Conservation (phyloP, 139 green algal genomes). For the Tetraselmis striata region DNA sequence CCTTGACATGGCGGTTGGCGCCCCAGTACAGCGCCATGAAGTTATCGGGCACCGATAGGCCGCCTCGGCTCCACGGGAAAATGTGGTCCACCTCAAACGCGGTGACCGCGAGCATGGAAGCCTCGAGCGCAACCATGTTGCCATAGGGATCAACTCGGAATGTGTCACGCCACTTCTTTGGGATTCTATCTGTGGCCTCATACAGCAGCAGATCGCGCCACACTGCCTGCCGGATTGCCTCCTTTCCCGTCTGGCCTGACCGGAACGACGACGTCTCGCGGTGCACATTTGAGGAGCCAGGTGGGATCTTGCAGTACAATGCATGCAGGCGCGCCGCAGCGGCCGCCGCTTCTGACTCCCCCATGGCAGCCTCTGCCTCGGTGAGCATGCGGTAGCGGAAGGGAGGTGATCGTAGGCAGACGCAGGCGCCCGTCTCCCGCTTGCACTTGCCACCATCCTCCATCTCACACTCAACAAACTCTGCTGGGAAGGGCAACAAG, state of each 20-base stretch:
- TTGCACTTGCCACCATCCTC: neutral
- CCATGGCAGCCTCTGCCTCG: neutral
- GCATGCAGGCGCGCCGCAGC: neutral
- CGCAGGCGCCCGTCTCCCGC: neutral
- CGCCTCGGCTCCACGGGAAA: neutral
- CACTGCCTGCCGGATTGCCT: neutral
- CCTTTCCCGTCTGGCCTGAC: neutral
- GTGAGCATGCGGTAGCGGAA: neutral
- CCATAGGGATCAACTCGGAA: neutral
- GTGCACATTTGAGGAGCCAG: neutral
- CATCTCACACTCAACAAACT: neutral
- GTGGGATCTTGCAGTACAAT: neutral
- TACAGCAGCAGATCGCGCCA: neutral
- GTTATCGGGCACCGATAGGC: neutral
- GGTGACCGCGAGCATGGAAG: neutral
- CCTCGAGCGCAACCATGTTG: neutral
- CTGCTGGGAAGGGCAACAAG: neutral
- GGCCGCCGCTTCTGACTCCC: neutral
- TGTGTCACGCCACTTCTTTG: neutral
- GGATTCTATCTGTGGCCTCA: neutral
- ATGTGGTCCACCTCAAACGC: slow-evolving; percentile 4
- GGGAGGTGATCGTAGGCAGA: neutral
- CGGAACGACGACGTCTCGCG: neutral
- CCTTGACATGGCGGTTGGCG: neutral
- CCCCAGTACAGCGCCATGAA: slow-evolving; percentile 4